These are phyloP conservation scores for Canavalia gladiata DNA, from an alignment of 306 rosid species.

Conservation along the genomic window DNA sequence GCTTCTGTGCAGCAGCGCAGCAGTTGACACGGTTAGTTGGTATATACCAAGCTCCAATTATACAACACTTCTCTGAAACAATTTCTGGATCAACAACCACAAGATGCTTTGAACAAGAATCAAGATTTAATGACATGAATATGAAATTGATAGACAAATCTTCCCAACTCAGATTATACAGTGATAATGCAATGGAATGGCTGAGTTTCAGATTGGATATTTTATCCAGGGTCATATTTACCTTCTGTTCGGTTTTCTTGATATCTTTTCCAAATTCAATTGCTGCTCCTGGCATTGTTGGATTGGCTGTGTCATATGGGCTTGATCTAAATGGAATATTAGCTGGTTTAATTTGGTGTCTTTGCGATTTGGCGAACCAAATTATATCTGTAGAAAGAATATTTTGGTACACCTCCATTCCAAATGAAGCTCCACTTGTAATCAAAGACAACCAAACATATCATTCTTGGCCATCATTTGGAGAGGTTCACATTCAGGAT, in stretches of 20 bases:
- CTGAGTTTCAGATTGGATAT: constrained; percentile 67
- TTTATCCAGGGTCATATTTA: constrained; percentile 64
- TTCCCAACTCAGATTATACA: constrained; percentile 63
- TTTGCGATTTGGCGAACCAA: constrained; percentile 65
- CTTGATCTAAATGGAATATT: constrained; percentile 63
- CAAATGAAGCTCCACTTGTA: constrained; percentile 71
- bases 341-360: constrained; percentile 54
- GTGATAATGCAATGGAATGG: constrained; percentile 69
- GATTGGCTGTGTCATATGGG: constrained; percentile 75
- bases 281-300: constrained; percentile 67
- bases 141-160: constrained; percentile 64
- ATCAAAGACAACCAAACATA: constrained; percentile 61
- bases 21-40: constrained; percentile 20
- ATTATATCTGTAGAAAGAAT: constrained; percentile 78
- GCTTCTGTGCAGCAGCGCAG: not conserved
- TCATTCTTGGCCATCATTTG: constrained; percentile 64
- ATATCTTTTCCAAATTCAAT: constrained; percentile 12
- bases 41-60: constrained; percentile 23
- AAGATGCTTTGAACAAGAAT: constrained; percentile 62
- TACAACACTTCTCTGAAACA: constrained; percentile 19
- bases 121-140: constrained; percentile 62
- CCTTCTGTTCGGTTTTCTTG: constrained; percentile 38
- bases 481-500: constrained; percentile 67
- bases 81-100: constrained; percentile 25
- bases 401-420: constrained; percentile 30